These are phyloP conservation scores for sorghum (Sorghum bicolor) DNA, from an alignment of 176 grass and related monocot species.

Conservation along the genomic window DNA sequence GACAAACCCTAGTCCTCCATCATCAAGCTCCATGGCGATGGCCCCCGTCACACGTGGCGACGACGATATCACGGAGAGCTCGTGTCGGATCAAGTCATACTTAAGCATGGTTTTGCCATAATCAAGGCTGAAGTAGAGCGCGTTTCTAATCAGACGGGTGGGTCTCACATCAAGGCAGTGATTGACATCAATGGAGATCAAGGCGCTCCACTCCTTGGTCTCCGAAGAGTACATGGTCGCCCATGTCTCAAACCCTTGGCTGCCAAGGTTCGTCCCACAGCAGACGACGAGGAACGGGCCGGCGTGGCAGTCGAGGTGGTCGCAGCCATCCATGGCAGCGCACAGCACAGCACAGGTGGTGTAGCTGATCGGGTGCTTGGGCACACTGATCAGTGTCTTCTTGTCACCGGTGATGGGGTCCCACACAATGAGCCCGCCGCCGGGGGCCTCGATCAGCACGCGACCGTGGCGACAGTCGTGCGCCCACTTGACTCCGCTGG, in stretches of 20 bases:
- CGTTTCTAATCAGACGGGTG: not conserved
- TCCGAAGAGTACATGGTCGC: not conserved
- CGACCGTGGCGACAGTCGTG: not conserved
- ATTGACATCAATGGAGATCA: not conserved
- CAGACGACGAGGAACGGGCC: not conserved
- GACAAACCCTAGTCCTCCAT: not conserved
- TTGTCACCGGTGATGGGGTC: not conserved
- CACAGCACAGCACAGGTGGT: not conserved
- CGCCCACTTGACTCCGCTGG: too few relatives aligned
- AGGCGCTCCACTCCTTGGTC: not conserved
- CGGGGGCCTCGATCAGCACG: not conserved
- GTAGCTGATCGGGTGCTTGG: fast-evolving
- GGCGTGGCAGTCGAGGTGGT: not conserved
- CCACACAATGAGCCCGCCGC: not conserved
- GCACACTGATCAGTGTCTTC: not conserved
- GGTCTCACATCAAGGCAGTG: not conserved
- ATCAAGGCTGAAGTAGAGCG: not conserved
- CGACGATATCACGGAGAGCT: not conserved
- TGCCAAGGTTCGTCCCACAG: not conserved
- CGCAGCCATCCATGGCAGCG: not conserved
- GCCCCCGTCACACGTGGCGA: fast-evolving
- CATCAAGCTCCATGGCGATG: not conserved
- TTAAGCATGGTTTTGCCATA: not conserved
- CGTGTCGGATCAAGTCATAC: not conserved
- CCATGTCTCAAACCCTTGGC: not conserved